Evolutionary conservation across 768 basidiomycete genomes (phyloP), one percentile per base, ranked within the genome.

Genomic region (Daedaleopsis nitida): DNA sequence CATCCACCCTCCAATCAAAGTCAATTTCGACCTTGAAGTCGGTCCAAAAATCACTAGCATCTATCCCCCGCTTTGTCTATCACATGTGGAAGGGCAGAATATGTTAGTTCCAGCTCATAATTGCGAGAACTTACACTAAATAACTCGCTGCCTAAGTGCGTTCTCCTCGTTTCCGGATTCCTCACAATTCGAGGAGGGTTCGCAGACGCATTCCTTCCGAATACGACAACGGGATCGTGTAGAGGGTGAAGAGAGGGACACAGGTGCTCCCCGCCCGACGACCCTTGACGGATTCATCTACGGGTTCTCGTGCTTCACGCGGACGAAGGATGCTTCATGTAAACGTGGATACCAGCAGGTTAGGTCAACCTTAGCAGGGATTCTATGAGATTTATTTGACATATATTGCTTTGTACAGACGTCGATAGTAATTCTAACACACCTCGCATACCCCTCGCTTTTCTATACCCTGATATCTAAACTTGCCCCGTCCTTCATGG

Each of bases 151-250:
- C 9, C 24, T 4, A 27, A 97, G 95, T 57, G 92, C 94, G 2
- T 98, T 98, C 72, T 92, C 91, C 8, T 86, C 93, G 1, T 94
- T 98, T 68, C 95, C 95, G 0, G 95, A 98, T 70, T 94, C 94
- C 0, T 75, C 86, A 1, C 86, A 92, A 57, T 93, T 93, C 59
- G 87, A 91, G 49, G 88, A 96, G 70, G 94, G 94, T 7, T 86
- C 86, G 0, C 87, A 92, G 69, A 80, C 82, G 1, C 94, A 96
- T 73, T 94, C 92, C 0, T 96, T 96, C 77, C 87, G 94, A 52
- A 84, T 96, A 55, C 85, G 92, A 67, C 78, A 81, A 54, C 66
- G 73, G 6, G 57, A 63, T 39, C 63, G 74, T 0, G 14, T 63
- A 11, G 59, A 66, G 56, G 62, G 60, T 58, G 60, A 71, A 39